Base-by-base conservation (phyloP, 2,329 filamentous ascomycete genomes). In the Stemphylium lycopersici region DNA sequence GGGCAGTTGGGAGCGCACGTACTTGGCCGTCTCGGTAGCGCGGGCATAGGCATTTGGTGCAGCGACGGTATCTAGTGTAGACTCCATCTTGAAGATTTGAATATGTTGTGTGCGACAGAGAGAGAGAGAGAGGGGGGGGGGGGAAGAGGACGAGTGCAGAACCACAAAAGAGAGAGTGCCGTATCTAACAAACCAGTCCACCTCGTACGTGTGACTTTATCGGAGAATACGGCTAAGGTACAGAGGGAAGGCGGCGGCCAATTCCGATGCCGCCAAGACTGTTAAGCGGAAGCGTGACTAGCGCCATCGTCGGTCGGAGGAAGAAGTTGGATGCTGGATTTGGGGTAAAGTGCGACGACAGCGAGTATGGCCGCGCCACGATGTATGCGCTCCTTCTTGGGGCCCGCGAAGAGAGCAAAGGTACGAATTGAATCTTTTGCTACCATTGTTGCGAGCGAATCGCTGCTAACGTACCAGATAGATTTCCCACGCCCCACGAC, bases 1-100 rank as follows among this genome's bases (percentile, higher is more conserved):
- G 13, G 84, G 83, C n/a, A 87, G 69, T 41, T 75, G 74, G 18
- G 75, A 68, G 44, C 76, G 79, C 18, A 88, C 70, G 62, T 80
- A 83, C 13, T 74, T 64, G 48, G 78, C 78, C 1, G 85, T 82
- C 62, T 84, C 82, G 38, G 68, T 74, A 6, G 79, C 80, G 13
- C 74, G 75, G 51, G 74, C 62, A 65, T 76, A 81, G n/a, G 73
- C 69, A 38, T 55, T 73, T 1, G 69, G 65, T 16, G 66, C 57
- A n/a, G 70, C 57, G 50, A 71, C 67, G 37, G 49, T 44, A 43
- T 68, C 67, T 58, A 64, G 62, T 31, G 38, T 65, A 15, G 42
- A 61, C 5, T 61, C 61, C 63, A 65, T 66, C 0, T 44, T 56
- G 54, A 39, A 36, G n/a, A 12, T 15, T 34, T 4, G 29, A 22